Evolutionary conservation across 495 filamentous ascomycete genomes (phyloP).

Genomic region (Hypoxylon subgilvum): DNA sequence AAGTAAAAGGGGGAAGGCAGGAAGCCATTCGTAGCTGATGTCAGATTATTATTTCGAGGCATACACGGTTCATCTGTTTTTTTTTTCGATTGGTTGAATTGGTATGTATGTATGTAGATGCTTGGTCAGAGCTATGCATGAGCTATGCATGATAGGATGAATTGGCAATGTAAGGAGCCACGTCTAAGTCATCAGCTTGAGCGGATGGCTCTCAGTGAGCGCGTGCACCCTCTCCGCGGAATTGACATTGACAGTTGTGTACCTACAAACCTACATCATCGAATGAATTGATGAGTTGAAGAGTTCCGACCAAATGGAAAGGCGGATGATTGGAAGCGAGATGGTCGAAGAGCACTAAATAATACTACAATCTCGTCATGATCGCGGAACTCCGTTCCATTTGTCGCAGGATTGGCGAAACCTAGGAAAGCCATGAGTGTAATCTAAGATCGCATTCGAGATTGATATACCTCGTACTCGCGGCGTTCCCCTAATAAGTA

Average conservation of each 20-base stretch:
- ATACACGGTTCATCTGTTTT: not conserved
- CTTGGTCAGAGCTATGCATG: too few relatives aligned
- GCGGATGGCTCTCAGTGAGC: too few relatives aligned
- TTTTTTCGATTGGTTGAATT: not conserved
- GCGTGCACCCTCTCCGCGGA: too few relatives aligned
- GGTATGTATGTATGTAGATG: too few relatives aligned
- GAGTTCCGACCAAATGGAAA: not conserved
- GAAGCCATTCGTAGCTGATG: slow-evolving; percentile 15
- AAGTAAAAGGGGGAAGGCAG: not conserved
- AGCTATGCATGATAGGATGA: too few relatives aligned
- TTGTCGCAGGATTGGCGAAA: slow-evolving; percentile 26
- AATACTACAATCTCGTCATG: slow-evolving; percentile 34
- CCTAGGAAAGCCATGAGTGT: slow-evolving; percentile 16
- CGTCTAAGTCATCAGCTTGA: too few relatives aligned
- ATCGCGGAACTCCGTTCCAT: slow-evolving; percentile 27
- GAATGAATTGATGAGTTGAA: not conserved
- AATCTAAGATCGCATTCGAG: slow-evolving; percentile 18
- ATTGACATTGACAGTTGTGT: too few relatives aligned
- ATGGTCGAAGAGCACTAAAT: slow-evolving; percentile 26
- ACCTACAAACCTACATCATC: too few relatives aligned
- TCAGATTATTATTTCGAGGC: slow-evolving; percentile 30
- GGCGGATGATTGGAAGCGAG: not conserved
- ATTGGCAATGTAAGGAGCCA: too few relatives aligned
- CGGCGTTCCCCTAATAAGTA: too few relatives aligned
- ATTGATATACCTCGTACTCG: slow-evolving; percentile 12